These are phyloP conservation scores for Blastobotrys aristatus DNA, from an alignment of 1,139 yeast species.

Conservation along the genomic window DNA sequence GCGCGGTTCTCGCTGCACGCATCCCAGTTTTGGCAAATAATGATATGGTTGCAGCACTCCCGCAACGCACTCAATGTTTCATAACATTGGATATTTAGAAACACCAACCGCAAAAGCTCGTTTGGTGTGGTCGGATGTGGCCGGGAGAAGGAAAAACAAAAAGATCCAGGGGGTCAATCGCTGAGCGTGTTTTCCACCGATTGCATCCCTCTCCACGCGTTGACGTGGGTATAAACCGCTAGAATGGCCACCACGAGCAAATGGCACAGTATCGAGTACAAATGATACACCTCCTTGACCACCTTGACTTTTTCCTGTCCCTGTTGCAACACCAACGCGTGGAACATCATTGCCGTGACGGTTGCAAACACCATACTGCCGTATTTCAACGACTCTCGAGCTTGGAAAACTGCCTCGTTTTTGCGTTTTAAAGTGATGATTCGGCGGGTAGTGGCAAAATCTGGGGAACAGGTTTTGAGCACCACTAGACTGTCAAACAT, in stretches of 20 bases:
- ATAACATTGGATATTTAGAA: background rate
- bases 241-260: background rate
- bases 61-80: too few species aligned
- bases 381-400: conserved; percentile 2
- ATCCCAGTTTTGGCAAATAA: too few species aligned
- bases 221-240: background rate
- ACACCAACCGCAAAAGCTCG: background rate
- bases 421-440: conserved; percentile 3
- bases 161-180: too few species aligned
- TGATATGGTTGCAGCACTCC: too few species aligned
- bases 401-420: conserved; percentile 8
- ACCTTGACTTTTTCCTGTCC: background rate
- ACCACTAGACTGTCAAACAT: conserved; percentile 8
- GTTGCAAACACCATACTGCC: background rate
- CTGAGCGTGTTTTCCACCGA: background rate
- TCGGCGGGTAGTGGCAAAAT: conserved; percentile 2
- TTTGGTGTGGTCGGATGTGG: too few species aligned
- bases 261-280: conserved; percentile 8
- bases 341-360: conserved; percentile 8
- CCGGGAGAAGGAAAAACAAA: background rate
- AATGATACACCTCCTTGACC: background rate
- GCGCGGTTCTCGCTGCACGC: background rate
- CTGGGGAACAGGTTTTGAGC: conserved; percentile 8
- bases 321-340: conserved; percentile 3
- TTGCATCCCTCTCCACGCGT: conserved; percentile 7